phyloP scores from a whole-genome alignment of 2,329 filamentous ascomycete genomes.

The Cercospora janseana region DNA sequence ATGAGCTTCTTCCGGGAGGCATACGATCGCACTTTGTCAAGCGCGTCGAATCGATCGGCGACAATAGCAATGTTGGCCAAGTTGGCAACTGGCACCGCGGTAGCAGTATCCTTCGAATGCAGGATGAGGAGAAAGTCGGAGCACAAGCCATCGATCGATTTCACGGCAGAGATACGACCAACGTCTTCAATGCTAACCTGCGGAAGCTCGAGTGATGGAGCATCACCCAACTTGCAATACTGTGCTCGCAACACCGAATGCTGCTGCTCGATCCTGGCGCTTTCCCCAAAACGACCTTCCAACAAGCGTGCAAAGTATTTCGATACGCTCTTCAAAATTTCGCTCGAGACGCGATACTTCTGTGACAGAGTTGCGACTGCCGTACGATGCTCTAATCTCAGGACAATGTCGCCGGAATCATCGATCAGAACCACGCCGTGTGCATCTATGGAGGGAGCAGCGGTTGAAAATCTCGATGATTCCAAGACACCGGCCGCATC shows the following conservation, averaged over 20 bases:
- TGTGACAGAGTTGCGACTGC: constrained; percentile 50
- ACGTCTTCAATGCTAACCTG: constrained; percentile 64
- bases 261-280: constrained; percentile 52
- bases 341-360: constrained; percentile 65
- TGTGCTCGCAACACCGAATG: constrained; percentile 52
- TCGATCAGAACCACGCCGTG: constrained; percentile 51
- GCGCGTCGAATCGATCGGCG: constrained; percentile 71
- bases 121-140: constrained; percentile 66
- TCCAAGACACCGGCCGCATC: not conserved
- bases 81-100: constrained; percentile 56
- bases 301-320: constrained; percentile 69
- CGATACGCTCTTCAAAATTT: constrained; percentile 59
- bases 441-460: not conserved
- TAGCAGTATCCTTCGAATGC: constrained; percentile 54
- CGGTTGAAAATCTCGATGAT: not conserved
- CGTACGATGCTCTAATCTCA: constrained; percentile 65
- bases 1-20: constrained; percentile 49
- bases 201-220: constrained; percentile 56
- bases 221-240: constrained; percentile 47
- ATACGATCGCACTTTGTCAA: constrained; percentile 55
- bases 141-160: constrained; percentile 52
- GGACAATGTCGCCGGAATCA: constrained; percentile 61
- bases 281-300: constrained; percentile 62
- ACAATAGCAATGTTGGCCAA: constrained; percentile 67
- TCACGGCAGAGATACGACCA: constrained; percentile 65